Evolutionary conservation across 23 red algal genomes (phyloP), one percentile per base, ranked within the genome.

Genomic region (Gracilaria gracilis): DNA sequence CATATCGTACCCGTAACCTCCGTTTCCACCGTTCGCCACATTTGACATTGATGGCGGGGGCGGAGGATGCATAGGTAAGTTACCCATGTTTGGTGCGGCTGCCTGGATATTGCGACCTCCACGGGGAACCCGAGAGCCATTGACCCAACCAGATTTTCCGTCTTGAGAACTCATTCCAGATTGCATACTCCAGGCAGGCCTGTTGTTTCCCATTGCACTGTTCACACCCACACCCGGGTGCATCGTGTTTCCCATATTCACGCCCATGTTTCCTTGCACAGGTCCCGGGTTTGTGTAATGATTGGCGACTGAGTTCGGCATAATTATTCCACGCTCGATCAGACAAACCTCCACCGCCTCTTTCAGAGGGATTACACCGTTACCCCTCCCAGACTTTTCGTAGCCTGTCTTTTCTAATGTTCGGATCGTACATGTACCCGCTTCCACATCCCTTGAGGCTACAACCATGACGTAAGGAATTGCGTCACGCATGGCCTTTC

Each of bases 401-500:
- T 95, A 98, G 14, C 96, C 96, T n/a, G 93, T 93, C 54, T 49
- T 88, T 57, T 98, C 96, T 20, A 95, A 81, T 33, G 94, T 98
- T 11, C 96, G 88, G 49, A 98, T 84, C 27, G 96, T 93, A 53
- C 96, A 98, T 1, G 91, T 93, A 32, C 89, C 89, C 25, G 79
- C 90, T 50, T 87, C 81, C 8, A 88, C 96, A 86, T 98, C 96
- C 36, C 81, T 88, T 0, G 82, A 89, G 38, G 83, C 82, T 24
- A 98, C 96, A 33, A 98, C 96, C 81, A 98, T 95, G 17, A 98
- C 88, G 72, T 98, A 98, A 7, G 93, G 96, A 39, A 98, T 88
- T 21, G 62, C 75, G 33, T 95, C 87, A 21, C 82, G 80, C 62
- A 91, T 90, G 39, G 96, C 93, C 54, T 81, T 57, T 47, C 91